These are phyloP conservation scores for Aurantiochytrium sp. DNA, from an alignment of 108 stramenopile genomes.

Conservation along the genomic window DNA sequence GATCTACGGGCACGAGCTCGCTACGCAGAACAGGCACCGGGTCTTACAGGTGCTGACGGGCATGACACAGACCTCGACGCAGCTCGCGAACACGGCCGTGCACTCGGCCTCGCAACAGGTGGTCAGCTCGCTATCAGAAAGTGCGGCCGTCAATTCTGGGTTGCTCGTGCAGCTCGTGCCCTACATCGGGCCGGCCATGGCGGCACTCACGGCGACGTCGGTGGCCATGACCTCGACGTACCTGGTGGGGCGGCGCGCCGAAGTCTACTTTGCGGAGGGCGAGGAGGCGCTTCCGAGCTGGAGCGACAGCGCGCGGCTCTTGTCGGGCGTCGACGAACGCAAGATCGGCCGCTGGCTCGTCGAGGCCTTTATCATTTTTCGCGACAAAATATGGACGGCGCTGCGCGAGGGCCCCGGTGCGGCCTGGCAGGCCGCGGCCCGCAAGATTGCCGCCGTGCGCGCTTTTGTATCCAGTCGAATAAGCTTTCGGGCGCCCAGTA, in stretches of 20 bases:
- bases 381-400: neutral
- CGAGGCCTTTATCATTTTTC: neutral
- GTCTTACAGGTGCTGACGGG: neutral
- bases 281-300: neutral
- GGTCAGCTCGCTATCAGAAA: neutral
- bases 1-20: neutral
- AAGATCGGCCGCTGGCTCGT: neutral
- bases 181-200: neutral
- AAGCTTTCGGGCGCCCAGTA: neutral
- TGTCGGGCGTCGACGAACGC: constrained; percentile 17
- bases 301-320: neutral
- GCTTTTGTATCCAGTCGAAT: neutral
- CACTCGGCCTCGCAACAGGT: neutral
- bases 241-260: neutral
- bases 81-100: neutral
- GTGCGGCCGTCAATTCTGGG: neutral
- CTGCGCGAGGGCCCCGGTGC: neutral
- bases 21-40: neutral
- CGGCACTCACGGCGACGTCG: neutral
- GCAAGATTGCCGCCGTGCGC: neutral
- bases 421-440: neutral
- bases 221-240: neutral
- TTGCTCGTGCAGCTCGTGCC: neutral
- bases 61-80: neutral
- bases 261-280: neutral